A percentile compares a stretch with the other conserved stretches of the same genome.
These are phyloP conservation scores for Cladophialophora chaetospira DNA, from an alignment of 2,329 filamentous ascomycete genomes.

Conservation along the genomic window DNA sequence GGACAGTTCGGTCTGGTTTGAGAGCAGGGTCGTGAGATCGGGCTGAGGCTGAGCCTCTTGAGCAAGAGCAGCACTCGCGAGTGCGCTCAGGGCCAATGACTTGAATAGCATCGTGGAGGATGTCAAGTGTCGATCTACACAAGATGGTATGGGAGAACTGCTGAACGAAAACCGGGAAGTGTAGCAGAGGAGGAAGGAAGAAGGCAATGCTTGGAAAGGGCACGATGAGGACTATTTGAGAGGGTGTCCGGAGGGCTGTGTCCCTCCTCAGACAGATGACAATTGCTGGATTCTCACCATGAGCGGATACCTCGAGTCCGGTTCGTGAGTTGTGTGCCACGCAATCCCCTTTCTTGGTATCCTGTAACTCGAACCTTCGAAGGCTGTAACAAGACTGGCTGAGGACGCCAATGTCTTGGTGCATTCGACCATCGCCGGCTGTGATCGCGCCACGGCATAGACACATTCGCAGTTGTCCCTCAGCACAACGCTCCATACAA, in stretches of 20 bases:
- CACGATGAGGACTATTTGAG: not conserved
- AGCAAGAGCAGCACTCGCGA: constrained; percentile 30
- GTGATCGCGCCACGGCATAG: not conserved
- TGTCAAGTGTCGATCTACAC: not conserved
- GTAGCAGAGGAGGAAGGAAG: not conserved
- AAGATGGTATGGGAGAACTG: not conserved
- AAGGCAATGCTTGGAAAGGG: not conserved
- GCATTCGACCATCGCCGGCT: not conserved
- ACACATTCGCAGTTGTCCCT: not conserved
- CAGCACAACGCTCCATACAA: not conserved
- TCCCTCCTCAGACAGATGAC: not conserved
- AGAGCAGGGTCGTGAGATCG: constrained; percentile 24
- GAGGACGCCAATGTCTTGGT: constrained; percentile 3
- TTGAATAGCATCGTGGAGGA: constrained; percentile 33
- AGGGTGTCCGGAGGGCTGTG: not conserved
- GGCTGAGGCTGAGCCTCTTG: no score
- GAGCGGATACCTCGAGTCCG: not conserved
- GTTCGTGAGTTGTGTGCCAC: not conserved
- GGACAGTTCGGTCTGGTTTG: constrained; percentile 25
- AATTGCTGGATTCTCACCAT: not conserved
- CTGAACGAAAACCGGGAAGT: not conserved
- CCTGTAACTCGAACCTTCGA: not conserved
- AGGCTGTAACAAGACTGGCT: not conserved
- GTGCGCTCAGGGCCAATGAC: constrained; percentile 27
- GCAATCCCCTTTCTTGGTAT: constrained; percentile 2